Evolutionary conservation across 306 rosid species (phyloP), one percentile per base, ranked within the genome.

Genomic region (Begonia loranthoides): DNA sequence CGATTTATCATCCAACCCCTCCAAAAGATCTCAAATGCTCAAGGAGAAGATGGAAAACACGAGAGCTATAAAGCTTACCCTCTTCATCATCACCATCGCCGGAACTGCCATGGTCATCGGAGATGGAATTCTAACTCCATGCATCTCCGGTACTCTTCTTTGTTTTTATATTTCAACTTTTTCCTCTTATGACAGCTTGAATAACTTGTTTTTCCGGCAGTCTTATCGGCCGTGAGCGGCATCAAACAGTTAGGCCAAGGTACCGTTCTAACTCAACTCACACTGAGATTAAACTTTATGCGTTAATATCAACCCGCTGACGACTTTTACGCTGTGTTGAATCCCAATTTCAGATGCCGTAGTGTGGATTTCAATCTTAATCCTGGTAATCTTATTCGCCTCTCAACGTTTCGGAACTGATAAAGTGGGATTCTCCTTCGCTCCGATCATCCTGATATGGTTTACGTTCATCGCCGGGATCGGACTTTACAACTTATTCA

Each of bases 41-140:
- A 85, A 62, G 55, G 54, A 58, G 5, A 76, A 10, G 55, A 58
- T 85, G 13, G 87, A 85, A 65, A 61, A 47, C 0, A 78, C 75
- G 48, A 50, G 55, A 34, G 7, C 47, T 67, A 74, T 73, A 0
- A 22, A 70, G 39, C 17, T 71, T 59, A 3, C 62, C 17, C 82
- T 84, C 33, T 36, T 84, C 33, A 47, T 76, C 44, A 45, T 79
- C 16, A 66, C 94, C 55, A 65, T 78, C 55, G 47, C 68, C 69
- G 90, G 87, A 28, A 84, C 94, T 62, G 62, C 87, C 33, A 78
- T 81, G 94, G 94, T 78, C 15, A 84, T 84, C 13, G 90, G 94
- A 62, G 94, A 85, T 24, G 95, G 95, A 7, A 57, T 81, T 74
- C 92, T 85, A 15, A 85, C 95, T 56, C 96, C 96, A 13, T 69